phyloP scores from a whole-genome alignment of 2,329 filamentous ascomycete species.

The Venturia aucupariae region DNA sequence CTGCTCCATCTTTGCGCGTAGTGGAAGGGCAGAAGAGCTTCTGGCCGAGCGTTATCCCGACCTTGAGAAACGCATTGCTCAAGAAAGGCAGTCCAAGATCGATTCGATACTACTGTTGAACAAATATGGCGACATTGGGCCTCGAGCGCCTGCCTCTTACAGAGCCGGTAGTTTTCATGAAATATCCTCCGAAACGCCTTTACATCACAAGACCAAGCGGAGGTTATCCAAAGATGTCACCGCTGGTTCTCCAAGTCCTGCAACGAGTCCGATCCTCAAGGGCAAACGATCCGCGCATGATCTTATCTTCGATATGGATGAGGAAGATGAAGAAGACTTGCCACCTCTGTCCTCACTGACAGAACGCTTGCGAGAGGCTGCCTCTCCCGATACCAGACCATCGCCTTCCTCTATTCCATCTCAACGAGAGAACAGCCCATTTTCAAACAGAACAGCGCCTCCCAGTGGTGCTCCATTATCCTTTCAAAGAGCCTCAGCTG shows the following conservation, averaged over 20 bases:
- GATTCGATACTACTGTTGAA: slow-evolving; percentile 65
- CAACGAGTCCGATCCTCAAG: slow-evolving; percentile 57
- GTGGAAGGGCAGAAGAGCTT: slow-evolving; percentile 58
- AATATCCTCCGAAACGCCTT: slow-evolving; percentile 36
- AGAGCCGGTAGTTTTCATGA: slow-evolving; percentile 60
- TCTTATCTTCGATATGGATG: slow-evolving; percentile 92
- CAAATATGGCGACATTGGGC: slow-evolving; percentile 57
- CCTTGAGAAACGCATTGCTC: slow-evolving; percentile 55
- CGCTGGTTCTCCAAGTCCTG: slow-evolving; percentile 47
- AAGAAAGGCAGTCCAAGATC: slow-evolving; percentile 59
- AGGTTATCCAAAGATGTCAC: slow-evolving; percentile 34
- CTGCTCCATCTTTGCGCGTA: slow-evolving; percentile 62
- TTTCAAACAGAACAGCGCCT: not conserved
- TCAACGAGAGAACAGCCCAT: not conserved
- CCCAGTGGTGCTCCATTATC: not conserved
- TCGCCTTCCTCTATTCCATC: not conserved
- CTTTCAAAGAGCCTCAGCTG: slow-evolving; percentile 12
- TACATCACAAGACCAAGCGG: slow-evolving; percentile 31
- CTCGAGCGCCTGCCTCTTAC: slow-evolving; percentile 50
- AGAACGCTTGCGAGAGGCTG: slow-evolving; percentile 8
- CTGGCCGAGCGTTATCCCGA: slow-evolving; percentile 57
- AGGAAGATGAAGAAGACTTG: slow-evolving; percentile 44
- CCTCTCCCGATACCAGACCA: not conserved
- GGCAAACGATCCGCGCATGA: slow-evolving; percentile 62
- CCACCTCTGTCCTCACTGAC: not conserved